Percentiles rank a stretch among this genome's conserved stretches.
phyloP scores from a whole-genome alignment of 1,284 basidiomycete species.

The Naganishia liquefaciens region DNA sequence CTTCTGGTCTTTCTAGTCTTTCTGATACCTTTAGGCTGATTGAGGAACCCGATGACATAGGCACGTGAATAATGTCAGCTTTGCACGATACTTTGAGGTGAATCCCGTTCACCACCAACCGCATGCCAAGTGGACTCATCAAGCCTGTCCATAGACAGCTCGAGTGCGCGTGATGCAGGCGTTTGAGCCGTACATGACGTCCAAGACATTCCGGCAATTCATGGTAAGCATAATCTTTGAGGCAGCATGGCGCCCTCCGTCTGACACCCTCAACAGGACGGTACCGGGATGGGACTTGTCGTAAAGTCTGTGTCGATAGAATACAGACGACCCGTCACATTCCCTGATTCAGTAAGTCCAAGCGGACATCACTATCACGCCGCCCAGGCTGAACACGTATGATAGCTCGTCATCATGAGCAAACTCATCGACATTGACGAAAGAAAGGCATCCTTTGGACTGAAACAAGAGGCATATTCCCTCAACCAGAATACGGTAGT shows the following conservation, averaged over 20 bases:
- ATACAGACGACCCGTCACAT: constrained; percentile 48
- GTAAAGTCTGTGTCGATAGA: constrained; percentile 37
- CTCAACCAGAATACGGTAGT: constrained; percentile 44
- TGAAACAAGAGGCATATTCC: constrained; percentile 44
- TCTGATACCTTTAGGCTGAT: too few species aligned
- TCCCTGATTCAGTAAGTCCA: constrained; percentile 48
- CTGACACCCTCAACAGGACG: constrained; percentile 2
- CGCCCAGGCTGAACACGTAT: background rate
- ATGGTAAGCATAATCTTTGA: constrained; percentile 11
- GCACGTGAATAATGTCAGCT: constrained; percentile 52
- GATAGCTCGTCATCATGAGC: constrained; percentile 45
- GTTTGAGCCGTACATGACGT: constrained; percentile 9
- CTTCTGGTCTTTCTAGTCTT: background rate
- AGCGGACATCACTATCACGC: background rate
- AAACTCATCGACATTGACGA: constrained; percentile 43
- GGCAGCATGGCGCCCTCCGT: background rate
- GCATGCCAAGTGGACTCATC: background rate
- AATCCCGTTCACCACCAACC: background rate
- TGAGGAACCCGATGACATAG: constrained; percentile 32
- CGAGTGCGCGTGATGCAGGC: constrained; percentile 22
- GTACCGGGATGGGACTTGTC: constrained; percentile 26
- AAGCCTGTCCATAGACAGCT: constrained; percentile 7
- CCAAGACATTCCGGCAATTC: constrained; percentile 9
- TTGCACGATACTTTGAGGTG: constrained; percentile 47
- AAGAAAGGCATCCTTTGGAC: constrained; percentile 42